Percentiles rank a stretch among this genome's conserved stretches.
These are phyloP conservation scores for Wallacemonas sp. DNA, from an alignment of 208 protist genomes.

Conservation along the genomic window DNA sequence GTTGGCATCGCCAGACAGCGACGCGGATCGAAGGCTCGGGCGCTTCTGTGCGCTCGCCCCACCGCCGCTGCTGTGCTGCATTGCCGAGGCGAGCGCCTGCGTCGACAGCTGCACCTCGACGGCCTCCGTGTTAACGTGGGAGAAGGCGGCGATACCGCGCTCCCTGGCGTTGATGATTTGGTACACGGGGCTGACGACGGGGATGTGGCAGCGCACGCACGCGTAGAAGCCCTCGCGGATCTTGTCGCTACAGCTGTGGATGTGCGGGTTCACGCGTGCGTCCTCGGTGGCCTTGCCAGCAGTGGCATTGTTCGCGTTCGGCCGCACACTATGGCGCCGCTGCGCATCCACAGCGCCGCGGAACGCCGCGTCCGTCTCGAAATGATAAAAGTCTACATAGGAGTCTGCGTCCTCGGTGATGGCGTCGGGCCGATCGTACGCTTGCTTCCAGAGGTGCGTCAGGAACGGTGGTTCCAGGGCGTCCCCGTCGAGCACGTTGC, in stretches of 20 bases:
- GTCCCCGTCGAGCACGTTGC: conserved; percentile 49
- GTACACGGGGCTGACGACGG: conserved; percentile 48
- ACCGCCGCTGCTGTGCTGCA: not conserved
- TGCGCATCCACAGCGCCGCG: not conserved
- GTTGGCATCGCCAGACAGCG: not conserved
- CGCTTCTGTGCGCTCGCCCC: not conserved
- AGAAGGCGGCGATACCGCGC: conserved; percentile 68
- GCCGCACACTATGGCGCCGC: too few relatives aligned
- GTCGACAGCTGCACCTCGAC: conserved; percentile 38
- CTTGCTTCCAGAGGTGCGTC: conserved; percentile 63
- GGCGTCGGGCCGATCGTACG: conserved; percentile 27
- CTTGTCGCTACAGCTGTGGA: conserved; percentile 35
- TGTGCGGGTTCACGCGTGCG: conserved; percentile 15
- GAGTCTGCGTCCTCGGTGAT: conserved; percentile 11
- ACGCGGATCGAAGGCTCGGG: not conserved
- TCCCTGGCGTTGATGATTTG: conserved; percentile 41
- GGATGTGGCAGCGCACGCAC: conserved; percentile 69
- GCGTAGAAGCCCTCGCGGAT: conserved; percentile 66
- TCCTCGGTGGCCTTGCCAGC: not conserved
- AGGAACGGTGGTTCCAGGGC: conserved; percentile 67
- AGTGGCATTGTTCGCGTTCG: not conserved
- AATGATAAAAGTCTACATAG: conserved; percentile 11
- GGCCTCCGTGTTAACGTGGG: conserved; percentile 34
- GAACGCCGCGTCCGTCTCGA: conserved; percentile 1
- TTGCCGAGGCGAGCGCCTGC: not conserved